Evolutionary conservation across 2,329 filamentous ascomycete species (phyloP), one percentile per base, ranked within the genome.

Genomic region (Aureobasidium sp.): DNA sequence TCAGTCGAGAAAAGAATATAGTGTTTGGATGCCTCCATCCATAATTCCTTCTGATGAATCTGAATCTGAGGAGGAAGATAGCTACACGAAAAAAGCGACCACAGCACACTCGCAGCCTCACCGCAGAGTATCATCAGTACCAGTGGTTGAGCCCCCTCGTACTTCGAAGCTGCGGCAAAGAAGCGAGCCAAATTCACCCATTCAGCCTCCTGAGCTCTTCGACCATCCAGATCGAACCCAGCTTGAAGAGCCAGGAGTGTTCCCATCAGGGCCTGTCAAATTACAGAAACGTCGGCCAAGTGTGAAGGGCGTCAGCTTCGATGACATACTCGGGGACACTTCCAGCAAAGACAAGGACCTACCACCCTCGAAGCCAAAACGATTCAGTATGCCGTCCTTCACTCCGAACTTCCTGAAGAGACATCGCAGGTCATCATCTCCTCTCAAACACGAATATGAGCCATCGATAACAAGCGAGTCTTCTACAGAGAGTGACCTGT

Each of bases 381-480:
- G 58, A 11, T 64, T 64, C 46, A 60, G 60, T 9, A 54, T 73
- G 1, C 68, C 69, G 2, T 69, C 70, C 3, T 66, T 73, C 57
- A 73, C 71, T 15, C 70, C 71, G 8, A 69, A 67, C 3, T 74
- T 73, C 63, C 49, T 73, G 43, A 70, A 68, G 64, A 64, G 79
- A 72, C 72, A 87, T 69, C 84, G 92, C 46, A 84, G 91, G 19
- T 88, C 85, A 1, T 97, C 94, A 0, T 99, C 94, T 1, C 94
- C 94, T 0, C 78, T 99, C 53, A 99, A 99, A 76, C 93, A 97
- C 70, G 93, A 99, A 74, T 99, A 96, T 68, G 87, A 92, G 64
- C 93, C 93, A 15, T 97, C 94, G 17, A 85, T 84, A 7, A 84
- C 83, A 47, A 86, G 84, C 0, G 82, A 83, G 43, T 84, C 84